These are phyloP conservation scores for bread wheat (Triticum aestivum) DNA, from an alignment of 176 grass and related monocot genomes.

Conservation along the genomic window DNA sequence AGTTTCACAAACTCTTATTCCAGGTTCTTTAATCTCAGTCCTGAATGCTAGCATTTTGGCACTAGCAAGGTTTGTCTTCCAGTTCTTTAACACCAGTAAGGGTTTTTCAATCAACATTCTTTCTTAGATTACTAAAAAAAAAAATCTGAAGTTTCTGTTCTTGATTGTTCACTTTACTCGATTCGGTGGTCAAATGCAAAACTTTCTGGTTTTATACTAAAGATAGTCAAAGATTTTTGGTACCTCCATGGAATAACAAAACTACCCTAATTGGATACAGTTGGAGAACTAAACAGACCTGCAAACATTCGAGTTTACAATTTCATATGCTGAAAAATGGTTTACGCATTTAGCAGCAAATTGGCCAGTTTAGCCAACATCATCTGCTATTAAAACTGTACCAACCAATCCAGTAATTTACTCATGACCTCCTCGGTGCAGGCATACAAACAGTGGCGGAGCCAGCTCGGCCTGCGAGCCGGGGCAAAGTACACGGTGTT, in stretches of 20 bases:
- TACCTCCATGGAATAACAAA: neutral
- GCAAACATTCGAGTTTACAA: neutral
- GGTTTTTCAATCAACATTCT: neutral
- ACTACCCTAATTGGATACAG: neutral
- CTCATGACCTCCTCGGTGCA: neutral
- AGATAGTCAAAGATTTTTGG: neutral
- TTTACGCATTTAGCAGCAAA: neutral
- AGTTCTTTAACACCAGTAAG: neutral
- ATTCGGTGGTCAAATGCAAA: neutral
- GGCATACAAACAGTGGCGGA: too few relatives aligned
- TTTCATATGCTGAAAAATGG: neutral
- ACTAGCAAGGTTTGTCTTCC: neutral
- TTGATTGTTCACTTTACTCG: neutral
- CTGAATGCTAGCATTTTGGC: neutral
- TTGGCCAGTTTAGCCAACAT: neutral
- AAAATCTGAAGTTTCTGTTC: neutral
- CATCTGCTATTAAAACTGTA: neutral
- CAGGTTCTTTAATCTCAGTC: neutral
- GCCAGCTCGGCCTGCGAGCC: too few relatives aligned
- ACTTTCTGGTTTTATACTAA: too few relatives aligned
- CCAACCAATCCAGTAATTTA: neutral
- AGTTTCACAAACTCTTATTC: neutral
- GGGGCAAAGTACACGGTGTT: too few relatives aligned
- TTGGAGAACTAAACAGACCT: neutral
- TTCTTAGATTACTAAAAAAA: neutral